Evolutionary conservation across 768 basidiomycete species (phyloP).

Genomic region (Infundibulicybe gibba): DNA sequence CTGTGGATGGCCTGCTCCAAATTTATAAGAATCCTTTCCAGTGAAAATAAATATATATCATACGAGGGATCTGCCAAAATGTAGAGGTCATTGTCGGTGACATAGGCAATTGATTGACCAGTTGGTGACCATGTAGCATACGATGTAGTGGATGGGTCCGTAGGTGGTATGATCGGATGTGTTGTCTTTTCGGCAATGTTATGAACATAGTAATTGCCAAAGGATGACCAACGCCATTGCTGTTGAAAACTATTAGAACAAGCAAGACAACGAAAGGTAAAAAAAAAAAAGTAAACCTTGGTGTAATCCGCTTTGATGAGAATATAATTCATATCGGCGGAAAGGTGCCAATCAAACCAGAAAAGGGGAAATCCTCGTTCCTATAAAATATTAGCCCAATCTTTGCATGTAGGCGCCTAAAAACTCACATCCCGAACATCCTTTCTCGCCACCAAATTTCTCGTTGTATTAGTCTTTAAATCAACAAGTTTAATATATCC

Average conservation of each 20-base stretch:
- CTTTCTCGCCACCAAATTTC: constrained; percentile 47
- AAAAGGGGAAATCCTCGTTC: constrained; percentile 46
- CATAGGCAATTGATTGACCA: constrained; percentile 82
- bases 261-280: background rate
- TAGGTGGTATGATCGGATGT: constrained; percentile 64
- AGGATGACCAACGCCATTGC: constrained; percentile 94
- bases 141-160: constrained; percentile 66
- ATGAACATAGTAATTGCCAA: constrained; percentile 94
- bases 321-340: constrained; percentile 88
- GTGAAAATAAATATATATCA: constrained; percentile 17
- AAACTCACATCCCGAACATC: constrained; percentile 65
- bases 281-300: constrained; percentile 47
- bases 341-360: constrained; percentile 74
- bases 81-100: constrained; percentile 86
- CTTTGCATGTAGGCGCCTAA: background rate
- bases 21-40: background rate
- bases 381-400: constrained; percentile 29
- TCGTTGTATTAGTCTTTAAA: constrained; percentile 70
- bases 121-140: constrained; percentile 90
- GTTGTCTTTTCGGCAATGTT: constrained; percentile 66
- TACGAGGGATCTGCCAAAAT: constrained; percentile 67
- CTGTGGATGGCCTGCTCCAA: constrained; percentile 25
- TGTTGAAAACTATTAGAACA: constrained; percentile 19
- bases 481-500: constrained; percentile 78
- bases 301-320: constrained; percentile 71